phyloP scores from a whole-genome alignment of 2,329 filamentous ascomycete species.

The Aspergillus puulaauensis region DNA sequence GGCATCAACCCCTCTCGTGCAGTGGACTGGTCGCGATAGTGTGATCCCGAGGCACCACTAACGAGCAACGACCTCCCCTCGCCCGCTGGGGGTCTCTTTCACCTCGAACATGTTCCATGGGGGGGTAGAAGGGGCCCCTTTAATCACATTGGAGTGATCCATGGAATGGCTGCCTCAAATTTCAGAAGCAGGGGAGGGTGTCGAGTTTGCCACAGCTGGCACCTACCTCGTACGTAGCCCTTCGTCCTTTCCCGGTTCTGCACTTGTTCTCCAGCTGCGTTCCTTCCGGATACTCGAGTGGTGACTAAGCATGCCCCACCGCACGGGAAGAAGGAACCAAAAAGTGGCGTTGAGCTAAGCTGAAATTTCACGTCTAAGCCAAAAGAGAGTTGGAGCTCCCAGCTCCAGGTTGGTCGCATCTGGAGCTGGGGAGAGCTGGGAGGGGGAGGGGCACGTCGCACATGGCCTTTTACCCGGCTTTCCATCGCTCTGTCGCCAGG shows the following conservation, averaged over 20 bases:
- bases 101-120: constrained; percentile 3
- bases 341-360: constrained; percentile 23
- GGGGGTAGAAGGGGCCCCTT: neutral
- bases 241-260: neutral
- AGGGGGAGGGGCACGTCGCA: constrained; percentile 1
- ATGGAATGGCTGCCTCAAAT: constrained; percentile 1
- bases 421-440: constrained; percentile 21
- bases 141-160: neutral
- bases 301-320: constrained; percentile 16
- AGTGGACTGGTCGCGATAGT: constrained; percentile 9
- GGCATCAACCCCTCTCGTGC: constrained; percentile 22
- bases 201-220: neutral
- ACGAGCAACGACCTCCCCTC: constrained; percentile 3
- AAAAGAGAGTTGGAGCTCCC: constrained; percentile 19
- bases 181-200: neutral
- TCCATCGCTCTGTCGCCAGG: too few relatives aligned
- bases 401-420: constrained; percentile 13
- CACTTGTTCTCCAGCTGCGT: neutral
- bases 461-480: neutral
- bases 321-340: constrained; percentile 23
- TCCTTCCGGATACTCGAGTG: neutral
- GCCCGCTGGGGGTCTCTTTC: constrained; percentile 1
- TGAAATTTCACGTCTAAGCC: constrained; percentile 16
- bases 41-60: constrained; percentile 16
- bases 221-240: neutral